These are phyloP conservation scores for Phytophthora colocasiae DNA, from an alignment of 352 stramenopile species.

Conservation along the genomic window DNA sequence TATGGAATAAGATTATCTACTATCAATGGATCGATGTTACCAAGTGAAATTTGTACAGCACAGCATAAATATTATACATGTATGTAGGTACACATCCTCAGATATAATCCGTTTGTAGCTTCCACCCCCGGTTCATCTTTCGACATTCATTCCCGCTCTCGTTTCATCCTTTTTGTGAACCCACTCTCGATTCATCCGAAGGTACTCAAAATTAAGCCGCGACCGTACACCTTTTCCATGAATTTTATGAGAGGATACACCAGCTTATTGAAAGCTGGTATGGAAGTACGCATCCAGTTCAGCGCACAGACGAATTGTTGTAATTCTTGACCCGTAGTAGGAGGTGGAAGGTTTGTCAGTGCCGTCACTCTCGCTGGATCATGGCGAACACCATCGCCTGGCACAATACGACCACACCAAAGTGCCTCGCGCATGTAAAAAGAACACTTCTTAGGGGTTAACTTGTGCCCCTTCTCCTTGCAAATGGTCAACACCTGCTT, in stretches of 20 bases:
- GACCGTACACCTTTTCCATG: constrained; percentile 21
- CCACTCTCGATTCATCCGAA: no score
- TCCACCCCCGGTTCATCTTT: no score
- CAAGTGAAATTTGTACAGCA: no score
- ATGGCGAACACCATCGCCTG: constrained; percentile 13
- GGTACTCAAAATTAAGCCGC: no score
- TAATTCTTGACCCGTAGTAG: constrained; percentile 9
- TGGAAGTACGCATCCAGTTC: constrained; percentile 7
- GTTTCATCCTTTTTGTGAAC: no score
- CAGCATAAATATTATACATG: no score
- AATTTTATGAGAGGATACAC: not conserved
- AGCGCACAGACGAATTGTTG: no score
- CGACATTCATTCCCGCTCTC: no score
- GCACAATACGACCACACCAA: constrained; percentile 8
- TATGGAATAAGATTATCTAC: no score
- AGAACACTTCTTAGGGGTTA: constrained; percentile 13
- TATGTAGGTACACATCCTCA: no score
- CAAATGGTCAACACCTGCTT: constrained; percentile 11
- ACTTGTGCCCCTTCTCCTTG: constrained; percentile 7
- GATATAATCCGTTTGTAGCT: no score
- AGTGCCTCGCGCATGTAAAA: constrained; percentile 16
- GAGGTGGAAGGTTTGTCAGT: not conserved
- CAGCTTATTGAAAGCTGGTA: constrained; percentile 13
- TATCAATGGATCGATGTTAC: no score
- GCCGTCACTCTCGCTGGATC: not conserved